A percentile compares a stretch with the other conserved stretches of the same genome.
These are phyloP conservation scores for Serendipita sp. DNA, from an alignment of 1,284 basidiomycete genomes.

Conservation along the genomic window DNA sequence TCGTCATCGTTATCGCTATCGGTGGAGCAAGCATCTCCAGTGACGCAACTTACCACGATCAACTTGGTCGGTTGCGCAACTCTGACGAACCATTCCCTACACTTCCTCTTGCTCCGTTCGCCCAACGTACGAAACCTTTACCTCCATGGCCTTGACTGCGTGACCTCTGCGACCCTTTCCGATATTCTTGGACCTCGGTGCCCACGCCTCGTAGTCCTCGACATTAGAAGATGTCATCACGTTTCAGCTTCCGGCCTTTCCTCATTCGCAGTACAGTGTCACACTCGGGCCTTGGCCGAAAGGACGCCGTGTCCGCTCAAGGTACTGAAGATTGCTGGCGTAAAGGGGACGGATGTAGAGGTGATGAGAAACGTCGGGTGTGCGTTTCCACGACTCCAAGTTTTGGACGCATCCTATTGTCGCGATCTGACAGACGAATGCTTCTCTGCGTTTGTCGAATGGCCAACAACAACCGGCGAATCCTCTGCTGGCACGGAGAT, in stretches of 20 bases:
- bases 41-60: conserved; percentile 51
- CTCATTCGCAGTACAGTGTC: conserved; percentile 20
- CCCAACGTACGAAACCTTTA: conserved; percentile 45
- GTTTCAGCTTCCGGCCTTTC: conserved; percentile 44
- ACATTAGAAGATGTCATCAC: conserved; percentile 60
- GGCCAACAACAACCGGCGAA: conserved; percentile 9
- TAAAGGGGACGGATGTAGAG: conserved; percentile 43
- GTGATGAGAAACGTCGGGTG: conserved; percentile 46
- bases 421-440: conserved; percentile 59
- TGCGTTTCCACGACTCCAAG: conserved; percentile 56
- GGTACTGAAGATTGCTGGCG: conserved; percentile 48
- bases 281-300: conserved; percentile 28
- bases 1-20: conserved; percentile 19
- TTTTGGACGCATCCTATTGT: conserved; percentile 70
- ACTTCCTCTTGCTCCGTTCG: conserved; percentile 55
- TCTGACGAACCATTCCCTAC: conserved; percentile 50
- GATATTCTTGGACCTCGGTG: conserved; percentile 46
- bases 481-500: conserved; percentile 24
- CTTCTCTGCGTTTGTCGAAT: conserved; percentile 50
- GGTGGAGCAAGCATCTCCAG: conserved; percentile 12
- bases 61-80: conserved; percentile 62
- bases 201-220: conserved; percentile 41
- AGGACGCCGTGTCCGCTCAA: conserved; percentile 32
- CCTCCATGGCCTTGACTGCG: conserved; percentile 52
- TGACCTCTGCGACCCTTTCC: conserved; percentile 54